A percentile compares a stretch with the other conserved stretches of the same genome.
Evolutionary conservation across 495 filamentous ascomycete genomes (phyloP).

Genomic region (Penicillium turbatum): DNA sequence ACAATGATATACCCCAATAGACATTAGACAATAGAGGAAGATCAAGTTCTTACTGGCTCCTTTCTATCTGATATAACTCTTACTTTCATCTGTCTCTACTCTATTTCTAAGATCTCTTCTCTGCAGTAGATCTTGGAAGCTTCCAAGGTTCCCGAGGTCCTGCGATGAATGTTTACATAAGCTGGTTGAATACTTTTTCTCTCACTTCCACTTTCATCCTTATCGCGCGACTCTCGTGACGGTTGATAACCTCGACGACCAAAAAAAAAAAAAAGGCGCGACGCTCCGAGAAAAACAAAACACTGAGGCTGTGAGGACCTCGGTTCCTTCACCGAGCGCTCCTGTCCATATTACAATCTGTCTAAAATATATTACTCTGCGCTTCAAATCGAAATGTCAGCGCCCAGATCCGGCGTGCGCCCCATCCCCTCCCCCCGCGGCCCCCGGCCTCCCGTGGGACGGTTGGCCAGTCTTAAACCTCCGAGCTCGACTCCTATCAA

Average conservation of each 20-base stretch:
- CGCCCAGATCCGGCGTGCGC: slow-evolving; percentile 30
- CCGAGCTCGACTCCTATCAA: slow-evolving; percentile 35
- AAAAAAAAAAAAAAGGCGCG: background rate
- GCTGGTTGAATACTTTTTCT: slow-evolving; percentile 6
- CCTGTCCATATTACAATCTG: background rate
- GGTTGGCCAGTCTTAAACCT: slow-evolving; percentile 40
- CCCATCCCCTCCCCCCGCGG: slow-evolving; percentile 31
- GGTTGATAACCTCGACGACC: slow-evolving; percentile 3
- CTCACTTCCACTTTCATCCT: slow-evolving; percentile 8
- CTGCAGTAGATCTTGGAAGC: background rate
- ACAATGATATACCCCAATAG: background rate
- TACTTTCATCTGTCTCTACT: too few relatives aligned
- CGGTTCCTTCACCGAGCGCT: background rate
- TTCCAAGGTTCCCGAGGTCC: background rate
- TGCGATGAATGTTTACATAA: background rate
- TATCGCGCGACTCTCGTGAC: slow-evolving; percentile 11
- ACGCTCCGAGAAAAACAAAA: background rate
- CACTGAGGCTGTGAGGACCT: slow-evolving; percentile 4
- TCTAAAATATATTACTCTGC: background rate
- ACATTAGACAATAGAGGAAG: background rate
- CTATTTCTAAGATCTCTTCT: background rate
- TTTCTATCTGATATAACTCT: too few relatives aligned
- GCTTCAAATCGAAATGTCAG: slow-evolving; percentile 27
- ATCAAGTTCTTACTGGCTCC: background rate
- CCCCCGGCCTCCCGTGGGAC: slow-evolving; percentile 36